Conservation (phyloP, 176 grass and related monocot genomes). For the Panicum miliaceum region DNA sequence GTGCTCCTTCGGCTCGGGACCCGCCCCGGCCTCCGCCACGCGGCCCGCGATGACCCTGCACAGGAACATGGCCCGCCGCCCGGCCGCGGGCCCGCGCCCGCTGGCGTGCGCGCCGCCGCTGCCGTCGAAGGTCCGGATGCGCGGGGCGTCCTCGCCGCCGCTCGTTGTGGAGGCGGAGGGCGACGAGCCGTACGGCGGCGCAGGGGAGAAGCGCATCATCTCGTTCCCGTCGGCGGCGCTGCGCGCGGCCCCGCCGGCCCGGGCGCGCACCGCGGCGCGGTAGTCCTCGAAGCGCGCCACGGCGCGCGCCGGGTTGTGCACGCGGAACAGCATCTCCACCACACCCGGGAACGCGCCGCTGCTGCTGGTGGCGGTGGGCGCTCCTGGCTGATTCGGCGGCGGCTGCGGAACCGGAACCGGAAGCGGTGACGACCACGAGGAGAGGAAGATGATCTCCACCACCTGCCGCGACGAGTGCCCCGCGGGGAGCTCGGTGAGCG, state of each 20-base stretch:
- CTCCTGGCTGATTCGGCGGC: slow-evolving; percentile 19
- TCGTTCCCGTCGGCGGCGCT: slow-evolving; percentile 90
- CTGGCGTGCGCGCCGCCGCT: slow-evolving; percentile 82
- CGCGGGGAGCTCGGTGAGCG: slow-evolving; percentile 73
- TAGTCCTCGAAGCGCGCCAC: slow-evolving; percentile 89
- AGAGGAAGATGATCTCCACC: slow-evolving; percentile 93
- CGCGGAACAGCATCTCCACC: slow-evolving; percentile 95
- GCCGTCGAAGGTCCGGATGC: slow-evolving; percentile 76
- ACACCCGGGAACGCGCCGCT: slow-evolving; percentile 57
- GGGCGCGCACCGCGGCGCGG: slow-evolving; percentile 59
- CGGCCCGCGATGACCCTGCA: slow-evolving; percentile 88
- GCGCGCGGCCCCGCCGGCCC: slow-evolving; percentile 51
- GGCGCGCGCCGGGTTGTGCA: slow-evolving; percentile 76
- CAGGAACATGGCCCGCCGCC: slow-evolving; percentile 79
- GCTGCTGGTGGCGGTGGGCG: not conserved
- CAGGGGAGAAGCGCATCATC: slow-evolving; percentile 89
- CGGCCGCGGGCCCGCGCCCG: slow-evolving; percentile 44
- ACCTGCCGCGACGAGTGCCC: slow-evolving; percentile 87
- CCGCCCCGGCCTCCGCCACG: slow-evolving; percentile 42
- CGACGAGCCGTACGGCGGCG: slow-evolving; percentile 4
- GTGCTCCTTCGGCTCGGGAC: slow-evolving; percentile 24
- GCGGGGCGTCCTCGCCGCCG: slow-evolving; percentile 35
- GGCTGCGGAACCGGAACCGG: not conserved
- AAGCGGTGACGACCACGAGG: slow-evolving; percentile 56
- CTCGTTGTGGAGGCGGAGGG: not conserved